A percentile compares a stretch with the other conserved stretches of the same genome.
phyloP scores from a whole-genome alignment of 2,329 filamentous ascomycete species.

The Aspergillus spinulosporus region DNA sequence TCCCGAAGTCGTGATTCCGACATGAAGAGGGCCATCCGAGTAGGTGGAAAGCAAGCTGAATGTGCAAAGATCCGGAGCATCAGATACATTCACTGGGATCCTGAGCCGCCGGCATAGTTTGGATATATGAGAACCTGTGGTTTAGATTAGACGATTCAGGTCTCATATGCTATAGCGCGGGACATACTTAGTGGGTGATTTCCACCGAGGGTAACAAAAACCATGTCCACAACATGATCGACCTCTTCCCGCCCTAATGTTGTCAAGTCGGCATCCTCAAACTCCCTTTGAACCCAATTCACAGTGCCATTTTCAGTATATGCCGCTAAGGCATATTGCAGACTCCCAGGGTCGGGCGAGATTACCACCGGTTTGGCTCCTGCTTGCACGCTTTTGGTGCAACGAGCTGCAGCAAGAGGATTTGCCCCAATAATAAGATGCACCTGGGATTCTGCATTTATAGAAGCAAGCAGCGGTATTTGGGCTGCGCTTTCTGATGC shows the following conservation, averaged over 20 bases:
- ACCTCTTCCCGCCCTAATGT: conserved; percentile 79
- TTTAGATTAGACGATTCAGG: conserved; percentile 23
- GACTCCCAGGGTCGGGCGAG: conserved; percentile 63
- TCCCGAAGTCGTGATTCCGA: conserved; percentile 93
- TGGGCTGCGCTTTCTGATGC: conserved; percentile 24
- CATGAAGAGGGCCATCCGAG: conserved; percentile 85
- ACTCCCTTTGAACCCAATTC: conserved; percentile 51
- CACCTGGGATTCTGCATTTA: conserved; percentile 49
- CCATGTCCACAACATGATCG: conserved; percentile 76
- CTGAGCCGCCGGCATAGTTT: conserved; percentile 72
- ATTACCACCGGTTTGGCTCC: conserved; percentile 81
- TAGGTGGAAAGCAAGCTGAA: conserved; percentile 89
- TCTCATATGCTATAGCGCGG: conserved; percentile 21
- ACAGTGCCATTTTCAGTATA: conserved; percentile 46
- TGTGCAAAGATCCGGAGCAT: conserved; percentile 81
- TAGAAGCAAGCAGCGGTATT: conserved; percentile 41
- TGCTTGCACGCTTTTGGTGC: conserved; percentile 73
- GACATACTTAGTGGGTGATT: conserved; percentile 52
- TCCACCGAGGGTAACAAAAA: conserved; percentile 73
- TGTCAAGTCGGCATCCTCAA: conserved; percentile 70
- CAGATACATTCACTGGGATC: conserved; percentile 90
- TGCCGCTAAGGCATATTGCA: conserved; percentile 58
- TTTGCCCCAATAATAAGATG: conserved; percentile 87
- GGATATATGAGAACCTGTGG: conserved; percentile 66
- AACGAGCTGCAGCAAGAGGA: conserved; percentile 81